Base-by-base conservation (phyloP, 768 basidiomycete genomes). In the Lentinula sp. region DNA sequence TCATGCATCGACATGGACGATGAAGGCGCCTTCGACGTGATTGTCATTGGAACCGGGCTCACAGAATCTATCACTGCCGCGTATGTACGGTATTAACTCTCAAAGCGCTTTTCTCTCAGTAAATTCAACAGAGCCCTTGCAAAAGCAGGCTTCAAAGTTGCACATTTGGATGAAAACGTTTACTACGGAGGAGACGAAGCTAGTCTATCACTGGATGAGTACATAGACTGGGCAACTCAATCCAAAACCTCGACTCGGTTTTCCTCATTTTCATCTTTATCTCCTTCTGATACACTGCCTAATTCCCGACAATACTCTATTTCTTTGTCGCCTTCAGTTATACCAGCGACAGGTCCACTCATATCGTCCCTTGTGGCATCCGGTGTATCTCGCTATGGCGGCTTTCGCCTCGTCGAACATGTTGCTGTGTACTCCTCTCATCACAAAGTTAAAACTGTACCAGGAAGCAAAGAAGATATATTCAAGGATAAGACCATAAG, bases 151-250 rank as follows among this genome's bases (percentile, higher is more conserved):
- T 86, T 89, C 73, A 89, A 83, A 62, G 87, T 98, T 32, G 91
- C 91, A 0, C 96, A 98, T 65, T 74, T 98, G 63, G 96, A 98
- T 71, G 73, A 79, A 16, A 91, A 95, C 65, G 70, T 83, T 0
- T 91, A 93, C 71, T 98, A 98, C 67, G 96, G 95, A 49, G 87
- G 81, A 13, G 78, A 86, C 51, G 85, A 94, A 70, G 93, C 95
- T 0, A 89, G 86, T 28, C 71, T 98, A 32, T 87, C 90, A 0
- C 76, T 95, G 1, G 85, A 91, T 59, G 96, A 98, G 69, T 79
- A 97, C 16, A 68, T 83, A 1, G 68, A 79, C 49, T 95, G 91
- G 93, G 82, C 83, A 9, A 79, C 86, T 51, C 60, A 65, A 0
- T 73, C 70, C 33, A 48, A 56, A 15, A 51, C 61, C 9, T 46